Base-by-base conservation (phyloP, 169 alveolate genomes). In the Eimeria sp. region DNA sequence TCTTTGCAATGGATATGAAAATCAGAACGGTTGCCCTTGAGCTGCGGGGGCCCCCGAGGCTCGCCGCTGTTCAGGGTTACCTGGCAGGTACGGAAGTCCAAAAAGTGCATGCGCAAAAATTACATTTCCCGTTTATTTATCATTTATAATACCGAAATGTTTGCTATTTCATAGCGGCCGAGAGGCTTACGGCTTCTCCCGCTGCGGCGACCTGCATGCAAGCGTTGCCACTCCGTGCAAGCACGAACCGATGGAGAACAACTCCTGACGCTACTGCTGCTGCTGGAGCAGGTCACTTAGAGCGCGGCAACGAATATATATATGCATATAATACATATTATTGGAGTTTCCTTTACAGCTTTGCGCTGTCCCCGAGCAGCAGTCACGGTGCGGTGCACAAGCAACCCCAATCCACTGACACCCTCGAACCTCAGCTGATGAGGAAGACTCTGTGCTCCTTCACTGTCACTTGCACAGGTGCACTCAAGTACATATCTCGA, bases 151-250 rank as follows among this genome's bases (percentile, higher is more conserved):
- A 2, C 58, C 30, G 56, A 40, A 74, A 20, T 16, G 23, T 40
- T 8, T 40, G n/a, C 83, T 40, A 74, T 74, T 74, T 74, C 83
- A 74, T 40, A 1, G 9, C 33, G 83, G 16, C 33, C 6, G 56
- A 74, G 13, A 40, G 83, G 83, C 83, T 9, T 37, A 68, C 43
- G 52, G 66, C 46, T 43, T n/a, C 14, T 52, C 49, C 88, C 43
- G 49, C 68, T 78, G 66, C 66, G 14, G 52, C 25, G 88, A 78
- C 25, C 88, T n/a, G 88, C 88, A 78, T 78, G 88, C 88, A 78
- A 78, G 85, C 88, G 25, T 78, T n/a, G 46, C 88, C 68, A 78
- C 58, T 14, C 56, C 33, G 83, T 68, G 78, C 78, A 11, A 30
- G 40, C 37, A 37, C 83, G 83, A 74, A 74, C 83, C 83, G 33